These are phyloP conservation scores for Trypanosoma caninum DNA, from an alignment of 208 protist species.

Conservation along the genomic window DNA sequence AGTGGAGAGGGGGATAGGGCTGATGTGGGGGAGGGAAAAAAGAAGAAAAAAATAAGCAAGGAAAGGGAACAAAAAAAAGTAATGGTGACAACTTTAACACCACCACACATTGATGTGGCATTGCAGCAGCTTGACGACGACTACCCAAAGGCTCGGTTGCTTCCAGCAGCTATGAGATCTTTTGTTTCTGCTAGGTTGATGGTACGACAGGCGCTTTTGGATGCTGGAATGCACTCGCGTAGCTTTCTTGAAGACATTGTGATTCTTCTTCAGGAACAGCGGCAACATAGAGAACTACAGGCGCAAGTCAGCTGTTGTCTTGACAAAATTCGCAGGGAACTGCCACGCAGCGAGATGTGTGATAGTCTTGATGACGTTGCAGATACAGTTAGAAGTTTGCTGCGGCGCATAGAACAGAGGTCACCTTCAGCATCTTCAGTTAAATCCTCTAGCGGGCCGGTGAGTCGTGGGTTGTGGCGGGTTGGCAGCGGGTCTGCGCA, in stretches of 20 bases:
- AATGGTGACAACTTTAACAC: not conserved
- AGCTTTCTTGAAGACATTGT: conserved; percentile 24
- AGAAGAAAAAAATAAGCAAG: not conserved
- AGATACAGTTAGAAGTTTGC: not conserved
- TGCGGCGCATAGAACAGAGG: not conserved
- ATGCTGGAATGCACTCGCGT: conserved; percentile 1
- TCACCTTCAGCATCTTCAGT: not conserved
- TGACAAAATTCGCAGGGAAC: not conserved
- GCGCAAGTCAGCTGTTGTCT: conserved; percentile 15
- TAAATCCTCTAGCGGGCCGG: not conserved
- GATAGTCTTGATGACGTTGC: conserved; percentile 23
- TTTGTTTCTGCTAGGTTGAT: conserved; percentile 1
- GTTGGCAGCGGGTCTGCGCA: not conserved
- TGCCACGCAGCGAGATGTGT: not conserved
- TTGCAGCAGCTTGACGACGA: conserved; percentile 15
- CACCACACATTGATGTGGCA: conserved; percentile 12
- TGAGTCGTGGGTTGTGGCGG: not conserved
- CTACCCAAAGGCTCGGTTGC: not conserved
- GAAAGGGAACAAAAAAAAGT: not conserved
- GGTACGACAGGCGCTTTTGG: not conserved
- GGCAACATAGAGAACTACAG: conserved; percentile 7
- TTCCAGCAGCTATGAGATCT: conserved; percentile 10
- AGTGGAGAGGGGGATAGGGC: not conserved
- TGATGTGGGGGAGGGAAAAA: not conserved
- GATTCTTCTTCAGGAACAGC: conserved; percentile 9